These are phyloP conservation scores for Zostera marina DNA, from an alignment of 116 monocot genomes.

Conservation along the genomic window DNA sequence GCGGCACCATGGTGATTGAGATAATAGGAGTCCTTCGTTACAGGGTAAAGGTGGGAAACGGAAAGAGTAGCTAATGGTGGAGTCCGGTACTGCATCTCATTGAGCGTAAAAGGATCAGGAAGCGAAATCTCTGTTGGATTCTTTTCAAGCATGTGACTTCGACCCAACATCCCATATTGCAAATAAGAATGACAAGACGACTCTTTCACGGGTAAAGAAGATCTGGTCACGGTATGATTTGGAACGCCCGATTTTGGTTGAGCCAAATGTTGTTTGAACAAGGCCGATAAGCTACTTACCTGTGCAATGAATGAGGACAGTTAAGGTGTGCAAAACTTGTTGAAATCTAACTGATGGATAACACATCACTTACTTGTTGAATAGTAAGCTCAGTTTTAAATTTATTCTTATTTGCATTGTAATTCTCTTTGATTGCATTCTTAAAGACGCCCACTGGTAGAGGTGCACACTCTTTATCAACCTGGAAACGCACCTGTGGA, in stretches of 20 bases:
- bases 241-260: neutral
- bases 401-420: constrained; percentile 7
- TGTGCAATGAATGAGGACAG: constrained; percentile 2
- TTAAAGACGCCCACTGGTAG: constrained; percentile 5
- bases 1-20: neutral
- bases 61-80: neutral
- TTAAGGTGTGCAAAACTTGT: neutral
- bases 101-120: constrained; percentile 3
- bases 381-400: constrained; percentile 8
- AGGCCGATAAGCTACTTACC: constrained; percentile 3
- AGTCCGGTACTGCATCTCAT: constrained; percentile 10
- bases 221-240: neutral
- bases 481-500: constrained; percentile 13
- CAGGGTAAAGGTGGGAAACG: neutral
- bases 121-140: neutral
- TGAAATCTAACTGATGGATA: neutral
- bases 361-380: constrained; percentile 8
- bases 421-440: constrained; percentile 9
- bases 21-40: constrained; percentile 2
- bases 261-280: neutral
- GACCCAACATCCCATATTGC: constrained; percentile 1
- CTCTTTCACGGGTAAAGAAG: neutral
- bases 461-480: constrained; percentile 14
- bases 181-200: neutral
- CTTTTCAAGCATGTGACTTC: neutral